Evolutionary conservation across 2,329 filamentous ascomycete genomes (phyloP).

Genomic region (Aspergillus sp.): DNA sequence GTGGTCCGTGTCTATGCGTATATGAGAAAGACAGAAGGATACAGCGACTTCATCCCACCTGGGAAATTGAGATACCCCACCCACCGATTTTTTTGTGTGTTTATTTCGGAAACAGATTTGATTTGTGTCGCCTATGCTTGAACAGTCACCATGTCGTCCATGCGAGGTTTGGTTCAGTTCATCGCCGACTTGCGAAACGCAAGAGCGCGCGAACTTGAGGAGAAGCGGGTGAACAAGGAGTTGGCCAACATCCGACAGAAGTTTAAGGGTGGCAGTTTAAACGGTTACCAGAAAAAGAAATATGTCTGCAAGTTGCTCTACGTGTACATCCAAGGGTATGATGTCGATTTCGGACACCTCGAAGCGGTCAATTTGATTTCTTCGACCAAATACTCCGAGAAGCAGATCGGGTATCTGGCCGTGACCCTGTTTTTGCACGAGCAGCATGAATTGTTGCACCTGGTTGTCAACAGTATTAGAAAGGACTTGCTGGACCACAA

Average conservation of each 20-base stretch:
- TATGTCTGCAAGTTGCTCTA: constrained; percentile 99
- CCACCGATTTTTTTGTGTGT: too few species aligned
- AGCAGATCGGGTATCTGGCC: constrained; percentile 97
- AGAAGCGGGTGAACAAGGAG: constrained; percentile 99
- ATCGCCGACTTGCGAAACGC: constrained; percentile 96
- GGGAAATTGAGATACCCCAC: too few species aligned
- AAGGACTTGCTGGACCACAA: constrained; percentile 94
- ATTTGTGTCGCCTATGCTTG: neutral
- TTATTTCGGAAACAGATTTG: too few species aligned
- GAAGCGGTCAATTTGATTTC: constrained; percentile 98
- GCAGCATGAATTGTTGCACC: constrained; percentile 88
- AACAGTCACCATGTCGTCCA: constrained; percentile 38
- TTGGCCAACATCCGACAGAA: constrained; percentile 97
- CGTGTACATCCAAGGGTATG: constrained; percentile 98
- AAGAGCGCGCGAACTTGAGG: constrained; percentile 87
- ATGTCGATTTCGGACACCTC: constrained; percentile 97
- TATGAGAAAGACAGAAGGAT: too few species aligned
- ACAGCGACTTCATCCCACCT: too few species aligned
- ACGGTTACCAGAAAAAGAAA: constrained; percentile 99
- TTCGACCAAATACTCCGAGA: constrained; percentile 95
- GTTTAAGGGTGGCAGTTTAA: constrained; percentile 92
- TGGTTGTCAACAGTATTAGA: constrained; percentile 97
- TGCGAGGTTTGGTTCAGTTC: constrained; percentile 85
- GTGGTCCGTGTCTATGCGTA: too few species aligned
- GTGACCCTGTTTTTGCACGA: constrained; percentile 97